Base-by-base conservation (phyloP, 2,329 filamentous ascomycete genomes). In the Botrytis elliptica region DNA sequence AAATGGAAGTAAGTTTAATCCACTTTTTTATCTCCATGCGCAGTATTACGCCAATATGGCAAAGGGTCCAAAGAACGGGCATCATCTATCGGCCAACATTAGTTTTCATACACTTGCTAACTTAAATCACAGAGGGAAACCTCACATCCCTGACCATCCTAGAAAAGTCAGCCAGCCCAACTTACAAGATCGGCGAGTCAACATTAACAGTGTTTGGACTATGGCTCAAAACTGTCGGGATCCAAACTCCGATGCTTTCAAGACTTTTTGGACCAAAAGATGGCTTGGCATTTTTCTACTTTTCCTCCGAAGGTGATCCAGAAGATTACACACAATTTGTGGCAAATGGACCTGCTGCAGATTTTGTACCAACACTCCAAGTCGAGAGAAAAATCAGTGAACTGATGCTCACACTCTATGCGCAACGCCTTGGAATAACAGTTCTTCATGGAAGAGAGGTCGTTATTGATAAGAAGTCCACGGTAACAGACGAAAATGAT, bases 311-410 rank as follows among this genome's bases (percentile, higher is more conserved):
- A 18, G 75, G 74, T 14, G 74, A 78, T 36, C 75, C 74, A 38
- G 75, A 76, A 7, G 40, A 74, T 22, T 77, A 77, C 52, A 73
- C 74, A 7, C 59, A 72, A 5, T 78, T 78, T 44, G 46, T 73
- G 12, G 73, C 74, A 20, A 76, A 76, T 22, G 77, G 78, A n/a
- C 73, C 77, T 3, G 71, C 77, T 8, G 77, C 74, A 40, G 71
- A 76, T 33, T 77, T 73, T 33, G 74, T 76, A 5, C 74, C 73
- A 36, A 75, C 77, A 8, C 64, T 78, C 12, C 77, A 80, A 70
- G 62, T 79, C n/a, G 79, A 80, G 57, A 70, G 79, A 29, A 77
- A 75, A 49, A 77, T 80, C 16, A 78, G 77, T 71, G 79, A 81
- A 66, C 71, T 81, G 22, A 72, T 81, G 60, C 73, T 81, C 3